These are phyloP conservation scores for Daldinia vernicosa DNA, from an alignment of 495 filamentous ascomycete genomes.

Conservation along the genomic window DNA sequence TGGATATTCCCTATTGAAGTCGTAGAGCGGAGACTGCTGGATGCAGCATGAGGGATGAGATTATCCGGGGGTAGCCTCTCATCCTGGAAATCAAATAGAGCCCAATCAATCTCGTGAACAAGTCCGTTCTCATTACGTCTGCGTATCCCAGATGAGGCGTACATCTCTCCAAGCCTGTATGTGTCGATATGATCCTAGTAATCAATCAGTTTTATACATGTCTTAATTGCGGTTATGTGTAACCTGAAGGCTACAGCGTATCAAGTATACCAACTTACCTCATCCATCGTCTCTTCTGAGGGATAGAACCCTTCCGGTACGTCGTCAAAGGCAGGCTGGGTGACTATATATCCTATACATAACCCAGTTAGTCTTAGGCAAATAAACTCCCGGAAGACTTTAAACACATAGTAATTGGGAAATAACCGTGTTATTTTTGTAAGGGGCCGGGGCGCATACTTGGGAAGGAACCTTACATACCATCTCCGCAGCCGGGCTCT, in stretches of 20 bases:
- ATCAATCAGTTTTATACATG: conserved; percentile 32
- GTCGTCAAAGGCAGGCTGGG: conserved; percentile 89
- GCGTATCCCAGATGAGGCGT: conserved; percentile 87
- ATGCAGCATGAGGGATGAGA: conserved; percentile 61
- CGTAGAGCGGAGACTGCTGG: conserved; percentile 50
- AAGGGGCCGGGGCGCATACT: conserved; percentile 12
- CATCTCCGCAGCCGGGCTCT: conserved; percentile 74
- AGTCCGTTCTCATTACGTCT: conserved; percentile 69
- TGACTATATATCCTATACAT: conserved; percentile 66
- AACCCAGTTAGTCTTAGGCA: conserved; percentile 27
- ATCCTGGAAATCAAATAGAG: conserved; percentile 81
- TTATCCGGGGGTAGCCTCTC: conserved; percentile 77
- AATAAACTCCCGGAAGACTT: neutral
- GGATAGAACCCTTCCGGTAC: conserved; percentile 82
- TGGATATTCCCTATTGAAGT: conserved; percentile 40
- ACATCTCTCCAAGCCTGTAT: conserved; percentile 80
- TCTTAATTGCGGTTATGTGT: neutral
- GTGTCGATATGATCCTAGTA: conserved; percentile 72
- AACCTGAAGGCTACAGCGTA: neutral
- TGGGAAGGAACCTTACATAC: conserved; percentile 44
- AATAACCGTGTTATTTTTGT: conserved; percentile 3
- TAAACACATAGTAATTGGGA: neutral
- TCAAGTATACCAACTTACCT: conserved; percentile 39
- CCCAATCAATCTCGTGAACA: conserved; percentile 96
- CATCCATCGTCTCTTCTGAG: conserved; percentile 56